Evolutionary conservation across 352 stramenopile genomes (phyloP).

Genomic region (Globisporangium viniferum): DNA sequence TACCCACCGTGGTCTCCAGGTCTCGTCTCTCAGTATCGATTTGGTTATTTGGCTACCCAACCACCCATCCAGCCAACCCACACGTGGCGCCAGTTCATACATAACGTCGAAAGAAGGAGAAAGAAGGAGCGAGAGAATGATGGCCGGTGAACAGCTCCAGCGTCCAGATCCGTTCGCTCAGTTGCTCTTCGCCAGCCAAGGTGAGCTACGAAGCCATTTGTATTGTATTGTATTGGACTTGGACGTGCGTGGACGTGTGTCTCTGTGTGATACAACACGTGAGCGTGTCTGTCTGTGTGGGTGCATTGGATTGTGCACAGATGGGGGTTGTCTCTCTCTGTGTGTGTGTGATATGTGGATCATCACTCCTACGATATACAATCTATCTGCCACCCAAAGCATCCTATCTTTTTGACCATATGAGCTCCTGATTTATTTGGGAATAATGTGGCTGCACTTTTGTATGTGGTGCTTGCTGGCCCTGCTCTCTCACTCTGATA

Average conservation of each 20-base stretch:
- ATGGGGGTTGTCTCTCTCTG: too few species aligned
- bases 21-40: neutral
- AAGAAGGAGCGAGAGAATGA: neutral
- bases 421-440: neutral
- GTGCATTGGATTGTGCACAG: too few species aligned
- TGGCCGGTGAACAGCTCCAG: neutral
- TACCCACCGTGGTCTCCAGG: neutral
- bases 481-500: neutral
- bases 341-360: too few species aligned
- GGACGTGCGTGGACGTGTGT: too few species aligned
- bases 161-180: slow-evolving; percentile 1
- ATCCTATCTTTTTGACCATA: too few species aligned
- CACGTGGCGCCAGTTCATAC: neutral
- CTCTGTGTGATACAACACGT: neutral
- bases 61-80: neutral
- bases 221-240: neutral
- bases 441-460: too few species aligned
- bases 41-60: neutral
- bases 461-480: too few species aligned
- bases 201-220: neutral
- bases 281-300: neutral
- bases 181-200: slow-evolving; percentile 7
- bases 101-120: neutral
- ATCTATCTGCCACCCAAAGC: too few species aligned
- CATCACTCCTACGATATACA: too few species aligned